phyloP scores from a whole-genome alignment of 1,284 basidiomycete species.

The Heterobasidion parviporum region DNA sequence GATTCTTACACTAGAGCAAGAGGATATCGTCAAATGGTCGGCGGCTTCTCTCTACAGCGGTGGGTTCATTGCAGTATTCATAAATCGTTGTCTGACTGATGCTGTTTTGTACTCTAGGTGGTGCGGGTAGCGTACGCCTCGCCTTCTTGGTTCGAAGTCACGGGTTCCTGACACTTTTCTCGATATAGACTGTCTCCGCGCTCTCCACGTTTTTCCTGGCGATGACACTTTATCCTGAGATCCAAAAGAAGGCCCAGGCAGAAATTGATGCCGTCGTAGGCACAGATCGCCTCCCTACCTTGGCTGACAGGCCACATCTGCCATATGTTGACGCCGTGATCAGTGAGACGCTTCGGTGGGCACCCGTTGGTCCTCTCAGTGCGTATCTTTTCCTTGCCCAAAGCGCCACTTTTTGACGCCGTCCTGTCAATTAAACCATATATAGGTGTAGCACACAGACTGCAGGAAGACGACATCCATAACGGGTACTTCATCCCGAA shows the following conservation, averaged over 20 bases:
- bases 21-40: slow-evolving; percentile 17
- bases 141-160: not conserved
- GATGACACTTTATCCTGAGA: slow-evolving; percentile 23
- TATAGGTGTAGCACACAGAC: slow-evolving; percentile 18
- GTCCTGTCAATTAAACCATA: not conserved
- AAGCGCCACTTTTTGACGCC: not conserved
- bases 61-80: not conserved
- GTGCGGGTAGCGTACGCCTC: slow-evolving; percentile 18
- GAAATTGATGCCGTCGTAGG: slow-evolving; percentile 24
- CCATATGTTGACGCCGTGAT: slow-evolving; percentile 23
- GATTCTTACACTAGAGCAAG: slow-evolving; percentile 14
- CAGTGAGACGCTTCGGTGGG: slow-evolving; percentile 23
- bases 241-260: slow-evolving; percentile 21
- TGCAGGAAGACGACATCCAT: slow-evolving; percentile 20
- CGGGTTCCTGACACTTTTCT: not conserved
- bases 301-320: slow-evolving; percentile 19
- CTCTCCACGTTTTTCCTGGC: slow-evolving; percentile 20
- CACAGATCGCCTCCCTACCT: slow-evolving; percentile 18
- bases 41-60: slow-evolving; percentile 21
- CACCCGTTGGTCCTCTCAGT: slow-evolving; percentile 20
- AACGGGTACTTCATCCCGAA: slow-evolving; percentile 21
- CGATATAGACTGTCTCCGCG: slow-evolving; percentile 17
- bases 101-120: slow-evolving; percentile 8
- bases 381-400: not conserved
- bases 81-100: not conserved